Evolutionary conservation across 495 filamentous ascomycete genomes (phyloP), one percentile per base, ranked within the genome.

Genomic region (Astrothelium macrocarpum): DNA sequence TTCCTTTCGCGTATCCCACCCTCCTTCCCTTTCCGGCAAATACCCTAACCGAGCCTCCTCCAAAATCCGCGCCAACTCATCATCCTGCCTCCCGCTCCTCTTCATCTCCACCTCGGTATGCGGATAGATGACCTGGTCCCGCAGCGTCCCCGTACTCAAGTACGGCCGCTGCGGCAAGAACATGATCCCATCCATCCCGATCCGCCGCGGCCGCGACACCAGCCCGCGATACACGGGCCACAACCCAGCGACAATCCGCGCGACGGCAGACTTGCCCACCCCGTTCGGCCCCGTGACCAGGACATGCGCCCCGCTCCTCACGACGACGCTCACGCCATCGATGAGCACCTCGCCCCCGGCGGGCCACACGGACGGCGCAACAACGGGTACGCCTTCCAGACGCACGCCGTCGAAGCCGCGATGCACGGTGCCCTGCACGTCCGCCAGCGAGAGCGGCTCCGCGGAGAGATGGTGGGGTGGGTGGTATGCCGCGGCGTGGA

Each of bases 61-160:
- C 5, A 99, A 81, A 3, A 94, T 84, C 32, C 78, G 77, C 68
- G 85, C 83, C 16, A 99, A 79, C 53, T 90, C 84, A 20, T 82
- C 74, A 69, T 99, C 95, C 18, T 78, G 81, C 65, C 88, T 84
- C 4, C 87, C 85, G 49, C 84, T 85, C 36, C 90, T 89, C 12
- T 85, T 87, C 94, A 97, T 97, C 65, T 97, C 95, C 25, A 92
- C 80, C 72, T 91, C 93, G 12, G 88, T 91, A 68, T 97, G 92
- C 1, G 95, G 95, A 66, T 99, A 99, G 74, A 97, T 96, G 64
- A 99, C 91, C 74, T 99, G 95, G 66, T 99, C 95, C 9, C 93
- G 84, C 9, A 99, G 80, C 2, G 95, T 99, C n/a, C 95, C 95
- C 42, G 93, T 87, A 71, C 87, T 90, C 23, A 97, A 82, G 71